Conservation (phyloP, 2,329 filamentous ascomycete genomes). For the Ophiostoma ips region DNA sequence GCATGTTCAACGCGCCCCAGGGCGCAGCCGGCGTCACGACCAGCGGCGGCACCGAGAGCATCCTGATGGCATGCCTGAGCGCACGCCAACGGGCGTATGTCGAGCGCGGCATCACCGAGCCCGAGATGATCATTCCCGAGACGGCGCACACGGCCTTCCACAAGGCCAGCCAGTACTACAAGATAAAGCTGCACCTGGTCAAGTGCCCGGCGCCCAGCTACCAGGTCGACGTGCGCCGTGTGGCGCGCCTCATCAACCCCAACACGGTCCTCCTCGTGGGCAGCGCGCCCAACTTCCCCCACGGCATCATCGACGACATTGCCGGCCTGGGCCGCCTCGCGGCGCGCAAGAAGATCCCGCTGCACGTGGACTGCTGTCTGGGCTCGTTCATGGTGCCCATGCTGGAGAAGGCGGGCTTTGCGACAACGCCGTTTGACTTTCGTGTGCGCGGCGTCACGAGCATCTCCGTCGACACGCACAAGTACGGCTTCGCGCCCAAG, state of each 20-base stretch:
- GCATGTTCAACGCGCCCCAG: slow-evolving; percentile 79
- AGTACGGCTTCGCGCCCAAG: slow-evolving; percentile 97
- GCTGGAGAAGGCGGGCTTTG: slow-evolving; percentile 86
- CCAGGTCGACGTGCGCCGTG: slow-evolving; percentile 66
- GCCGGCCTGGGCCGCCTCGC: slow-evolving; percentile 71
- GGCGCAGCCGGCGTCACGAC: slow-evolving; percentile 80
- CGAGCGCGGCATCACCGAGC: slow-evolving; percentile 79
- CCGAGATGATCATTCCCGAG: slow-evolving; percentile 92
- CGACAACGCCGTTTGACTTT: slow-evolving; percentile 83
- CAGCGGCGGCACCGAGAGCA: slow-evolving; percentile 88
- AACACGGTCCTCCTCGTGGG: slow-evolving; percentile 92
- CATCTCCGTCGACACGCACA: slow-evolving; percentile 95
- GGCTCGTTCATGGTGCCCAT: slow-evolving; percentile 91
- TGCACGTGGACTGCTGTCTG: slow-evolving; percentile 96
- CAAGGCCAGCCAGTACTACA: slow-evolving; percentile 91
- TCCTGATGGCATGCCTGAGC: slow-evolving; percentile 85
- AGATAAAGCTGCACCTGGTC: slow-evolving; percentile 86
- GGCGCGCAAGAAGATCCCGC: slow-evolving; percentile 60
- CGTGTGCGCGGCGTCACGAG: slow-evolving; percentile 84
- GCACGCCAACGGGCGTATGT: slow-evolving; percentile 78
- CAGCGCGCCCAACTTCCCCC: slow-evolving; percentile 92
- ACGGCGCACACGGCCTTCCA: slow-evolving; percentile 94
- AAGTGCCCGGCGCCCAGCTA: slow-evolving; percentile 72
- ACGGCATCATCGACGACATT: slow-evolving; percentile 96
- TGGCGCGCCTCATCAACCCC: slow-evolving; percentile 76